Conservation (phyloP, 768 basidiomycete genomes). For the Tricholoma furcatifolium region DNA sequence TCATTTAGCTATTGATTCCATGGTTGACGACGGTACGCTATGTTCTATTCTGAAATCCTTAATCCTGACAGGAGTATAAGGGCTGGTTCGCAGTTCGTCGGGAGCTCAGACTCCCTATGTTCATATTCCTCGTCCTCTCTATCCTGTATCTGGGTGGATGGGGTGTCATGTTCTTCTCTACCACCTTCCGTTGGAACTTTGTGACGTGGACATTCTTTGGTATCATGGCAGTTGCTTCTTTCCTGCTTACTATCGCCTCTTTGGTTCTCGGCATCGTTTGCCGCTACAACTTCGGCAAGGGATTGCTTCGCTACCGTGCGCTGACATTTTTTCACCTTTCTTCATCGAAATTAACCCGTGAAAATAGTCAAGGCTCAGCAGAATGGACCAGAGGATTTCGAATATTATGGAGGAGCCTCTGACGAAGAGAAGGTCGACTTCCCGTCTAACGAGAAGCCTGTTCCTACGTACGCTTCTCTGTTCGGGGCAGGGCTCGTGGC, state of each 20-base stretch:
- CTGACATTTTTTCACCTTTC: conserved; percentile 7
- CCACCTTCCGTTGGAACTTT: conserved; percentile 77
- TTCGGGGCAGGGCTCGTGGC: conserved; percentile 34
- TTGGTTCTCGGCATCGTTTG: conserved; percentile 67
- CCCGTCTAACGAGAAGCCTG: conserved; percentile 48
- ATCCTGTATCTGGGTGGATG: conserved; percentile 64
- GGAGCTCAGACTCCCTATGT: conserved; percentile 58
- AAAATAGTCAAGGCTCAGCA: conserved; percentile 55
- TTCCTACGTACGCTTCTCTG: conserved; percentile 53
- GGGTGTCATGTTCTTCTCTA: conserved; percentile 71
- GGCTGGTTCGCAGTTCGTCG: conserved; percentile 78
- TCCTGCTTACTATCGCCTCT: conserved; percentile 51
- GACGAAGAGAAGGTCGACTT: conserved; percentile 63
- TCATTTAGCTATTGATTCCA: conserved; percentile 55
- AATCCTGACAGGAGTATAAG: conserved; percentile 25
- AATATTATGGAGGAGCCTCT: conserved; percentile 31
- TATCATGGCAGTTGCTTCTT: conserved; percentile 57
- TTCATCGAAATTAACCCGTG: conserved; percentile 10
- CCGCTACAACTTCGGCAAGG: conserved; percentile 76
- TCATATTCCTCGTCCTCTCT: conserved; percentile 61
- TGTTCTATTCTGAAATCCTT: not conserved
- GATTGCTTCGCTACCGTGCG: conserved; percentile 66
- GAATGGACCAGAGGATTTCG: conserved; percentile 36
- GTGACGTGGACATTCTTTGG: conserved; percentile 74
- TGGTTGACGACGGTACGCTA: conserved; percentile 61